Evolutionary conservation across 331 rosid species (phyloP).

Genomic region (Quercus phellos): DNA sequence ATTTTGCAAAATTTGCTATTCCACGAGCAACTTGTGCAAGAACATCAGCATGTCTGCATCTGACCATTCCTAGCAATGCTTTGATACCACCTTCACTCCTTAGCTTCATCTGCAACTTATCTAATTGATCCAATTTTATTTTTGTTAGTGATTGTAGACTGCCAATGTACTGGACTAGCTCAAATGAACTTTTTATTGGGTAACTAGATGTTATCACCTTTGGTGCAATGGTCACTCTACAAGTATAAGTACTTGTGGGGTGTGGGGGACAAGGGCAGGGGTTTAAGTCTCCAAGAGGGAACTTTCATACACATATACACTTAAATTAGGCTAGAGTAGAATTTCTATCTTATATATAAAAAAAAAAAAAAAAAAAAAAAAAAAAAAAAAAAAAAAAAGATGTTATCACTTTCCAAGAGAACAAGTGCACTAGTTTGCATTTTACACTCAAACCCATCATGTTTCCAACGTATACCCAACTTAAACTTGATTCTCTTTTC

Average conservation of each 20-base stretch:
- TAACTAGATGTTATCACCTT: background rate
- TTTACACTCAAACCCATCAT: background rate
- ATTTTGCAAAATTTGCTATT: slow-evolving; percentile 89
- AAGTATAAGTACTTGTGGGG: too few relatives aligned
- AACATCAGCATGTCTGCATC: slow-evolving; percentile 94
- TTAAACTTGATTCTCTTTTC: background rate
- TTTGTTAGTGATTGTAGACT: slow-evolving; percentile 17
- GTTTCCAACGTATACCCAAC: background rate
- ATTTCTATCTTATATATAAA: too few relatives aligned
- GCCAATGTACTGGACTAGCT: background rate
- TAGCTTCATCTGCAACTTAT: slow-evolving; percentile 79
- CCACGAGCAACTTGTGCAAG: slow-evolving; percentile 99
- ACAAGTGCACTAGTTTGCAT: background rate
- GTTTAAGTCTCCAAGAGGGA: too few relatives aligned
- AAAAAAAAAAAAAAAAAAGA: too few relatives aligned
- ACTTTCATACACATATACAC: too few relatives aligned
- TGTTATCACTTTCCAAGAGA: background rate
- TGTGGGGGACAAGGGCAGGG: accelerated
- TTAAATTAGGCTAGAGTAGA: too few relatives aligned
- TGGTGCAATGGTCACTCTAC: too few relatives aligned
- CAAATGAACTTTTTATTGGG: background rate
- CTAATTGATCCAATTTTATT: slow-evolving; percentile 35
- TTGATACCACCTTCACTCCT: slow-evolving; percentile 84
- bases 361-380: too few relatives aligned
- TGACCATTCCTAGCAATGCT: slow-evolving; percentile 92